Evolutionary conservation across 805 yeast genomes (phyloP).

Genomic region (Clavispora fructus): DNA sequence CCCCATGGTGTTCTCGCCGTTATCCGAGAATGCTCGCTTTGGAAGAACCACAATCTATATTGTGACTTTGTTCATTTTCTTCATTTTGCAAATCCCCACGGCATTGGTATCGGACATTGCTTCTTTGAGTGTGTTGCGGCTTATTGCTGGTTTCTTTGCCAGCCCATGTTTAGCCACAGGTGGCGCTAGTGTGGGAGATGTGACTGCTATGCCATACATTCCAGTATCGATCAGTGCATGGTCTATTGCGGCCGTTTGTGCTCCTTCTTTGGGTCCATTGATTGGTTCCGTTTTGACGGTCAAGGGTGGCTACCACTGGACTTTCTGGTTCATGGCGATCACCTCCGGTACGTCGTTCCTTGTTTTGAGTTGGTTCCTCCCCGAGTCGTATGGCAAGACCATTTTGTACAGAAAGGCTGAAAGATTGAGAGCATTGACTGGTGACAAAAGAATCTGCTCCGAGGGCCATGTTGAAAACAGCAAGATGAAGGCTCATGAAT

Average conservation of each 20-base stretch:
- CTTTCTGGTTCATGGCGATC: conserved; percentile 47
- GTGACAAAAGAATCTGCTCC: conserved; percentile 40
- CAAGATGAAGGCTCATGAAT: conserved; percentile 14
- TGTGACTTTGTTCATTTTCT: conserved; percentile 40
- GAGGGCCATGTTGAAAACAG: conserved; percentile 33
- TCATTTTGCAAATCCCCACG: conserved; percentile 50
- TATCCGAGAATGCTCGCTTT: conserved; percentile 48
- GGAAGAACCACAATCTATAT: conserved; percentile 51
- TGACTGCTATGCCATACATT: conserved; percentile 34
- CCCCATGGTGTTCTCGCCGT: conserved; percentile 53
- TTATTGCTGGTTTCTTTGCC: conserved; percentile 49
- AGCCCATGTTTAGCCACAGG: conserved; percentile 57
- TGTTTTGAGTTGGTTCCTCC: conserved; percentile 36
- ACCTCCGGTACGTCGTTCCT: conserved; percentile 34
- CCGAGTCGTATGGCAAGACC: conserved; percentile 46
- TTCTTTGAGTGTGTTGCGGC: conserved; percentile 44
- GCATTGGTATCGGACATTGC: conserved; percentile 47
- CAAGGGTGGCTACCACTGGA: conserved; percentile 42
- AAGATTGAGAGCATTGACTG: conserved; percentile 45
- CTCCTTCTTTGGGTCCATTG: conserved; percentile 53
- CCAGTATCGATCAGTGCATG: conserved; percentile 47
- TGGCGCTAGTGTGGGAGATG: conserved; percentile 52
- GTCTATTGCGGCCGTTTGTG: conserved; percentile 49
- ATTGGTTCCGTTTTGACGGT: conserved; percentile 45
- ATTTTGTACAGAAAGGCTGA: conserved; percentile 44